Percentiles rank a stretch among this genome's conserved stretches.
These are phyloP conservation scores for Chytridium lagenaria DNA, from an alignment of 371 early-diverging fungal genomes.

Conservation along the genomic window DNA sequence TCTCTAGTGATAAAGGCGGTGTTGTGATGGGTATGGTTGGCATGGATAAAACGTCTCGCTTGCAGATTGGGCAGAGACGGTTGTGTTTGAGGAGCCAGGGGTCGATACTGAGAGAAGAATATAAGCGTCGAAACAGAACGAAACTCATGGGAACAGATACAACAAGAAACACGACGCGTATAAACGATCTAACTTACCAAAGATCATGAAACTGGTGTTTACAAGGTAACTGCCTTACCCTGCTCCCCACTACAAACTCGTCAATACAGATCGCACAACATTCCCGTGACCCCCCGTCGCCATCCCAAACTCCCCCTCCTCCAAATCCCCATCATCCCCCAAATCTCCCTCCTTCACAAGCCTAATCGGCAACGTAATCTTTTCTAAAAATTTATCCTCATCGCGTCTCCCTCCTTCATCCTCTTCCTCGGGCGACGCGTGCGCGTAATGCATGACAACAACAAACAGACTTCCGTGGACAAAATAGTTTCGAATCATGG, in stretches of 20 bases:
- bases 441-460: conserved; percentile 17
- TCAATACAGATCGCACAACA: conserved; percentile 59
- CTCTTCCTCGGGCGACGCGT: neutral
- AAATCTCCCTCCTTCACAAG: conserved; percentile 31
- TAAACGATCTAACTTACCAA: conserved; percentile 38
- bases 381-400: conserved; percentile 38
- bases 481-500: conserved; percentile 31
- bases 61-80: conserved; percentile 58
- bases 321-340: conserved; percentile 4
- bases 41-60: conserved; percentile 46
- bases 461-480: conserved; percentile 34
- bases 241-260: conserved; percentile 48
- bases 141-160: too few species aligned
- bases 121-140: neutral
- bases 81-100: conserved; percentile 56
- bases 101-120: conserved; percentile 43
- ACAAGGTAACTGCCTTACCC: conserved; percentile 52
- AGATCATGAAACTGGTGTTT: conserved; percentile 50
- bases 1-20: too few species aligned
- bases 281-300: conserved; percentile 32
- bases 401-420: neutral
- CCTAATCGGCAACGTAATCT: conserved; percentile 28
- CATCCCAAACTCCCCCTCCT: neutral
- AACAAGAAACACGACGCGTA: too few species aligned
- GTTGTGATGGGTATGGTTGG: neutral